phyloP scores from a whole-genome alignment of 352 stramenopile genomes.

The Phytopythium helicoides region DNA sequence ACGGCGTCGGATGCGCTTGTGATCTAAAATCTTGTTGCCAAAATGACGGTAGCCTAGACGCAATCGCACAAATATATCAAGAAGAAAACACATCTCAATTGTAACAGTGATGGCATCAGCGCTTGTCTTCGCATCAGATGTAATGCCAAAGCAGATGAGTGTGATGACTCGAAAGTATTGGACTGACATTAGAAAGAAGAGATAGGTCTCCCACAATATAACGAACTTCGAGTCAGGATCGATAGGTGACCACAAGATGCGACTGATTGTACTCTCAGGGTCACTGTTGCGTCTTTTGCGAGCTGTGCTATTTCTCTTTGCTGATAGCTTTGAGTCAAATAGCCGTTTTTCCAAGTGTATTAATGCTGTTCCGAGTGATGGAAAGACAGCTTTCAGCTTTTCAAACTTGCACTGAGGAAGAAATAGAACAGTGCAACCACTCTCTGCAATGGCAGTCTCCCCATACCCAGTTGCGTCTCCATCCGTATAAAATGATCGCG shows the following conservation, averaged over 20 bases:
- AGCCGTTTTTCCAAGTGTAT: slow-evolving; percentile 39
- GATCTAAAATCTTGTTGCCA: slow-evolving; percentile 62
- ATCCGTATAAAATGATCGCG: slow-evolving; percentile 18
- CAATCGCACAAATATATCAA: slow-evolving; percentile 44
- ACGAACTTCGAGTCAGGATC: slow-evolving; percentile 32
- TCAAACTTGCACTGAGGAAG: slow-evolving; percentile 34
- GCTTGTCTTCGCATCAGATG: background rate
- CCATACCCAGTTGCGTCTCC: slow-evolving; percentile 27
- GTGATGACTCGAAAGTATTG: slow-evolving; percentile 37
- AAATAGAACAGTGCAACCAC: slow-evolving; percentile 45
- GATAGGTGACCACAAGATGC: slow-evolving; percentile 7
- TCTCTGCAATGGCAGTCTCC: slow-evolving; percentile 36
- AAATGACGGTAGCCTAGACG: slow-evolving; percentile 48
- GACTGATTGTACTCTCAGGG: too few species aligned
- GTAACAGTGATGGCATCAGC: slow-evolving; percentile 22
- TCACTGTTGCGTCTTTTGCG: background rate
- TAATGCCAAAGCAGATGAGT: slow-evolving; percentile 35
- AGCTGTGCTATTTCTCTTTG: slow-evolving; percentile 5
- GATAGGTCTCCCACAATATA: slow-evolving; percentile 23
- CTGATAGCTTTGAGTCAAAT: slow-evolving; percentile 35
- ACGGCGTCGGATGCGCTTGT: slow-evolving; percentile 22
- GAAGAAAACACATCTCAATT: slow-evolving; percentile 30
- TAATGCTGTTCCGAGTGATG: slow-evolving; percentile 30
- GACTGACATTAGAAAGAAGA: slow-evolving; percentile 26
- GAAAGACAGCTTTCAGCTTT: slow-evolving; percentile 38